Base-by-base conservation (phyloP, 108 stramenopile species). In the Hondaea fermentalgiana region DNA sequence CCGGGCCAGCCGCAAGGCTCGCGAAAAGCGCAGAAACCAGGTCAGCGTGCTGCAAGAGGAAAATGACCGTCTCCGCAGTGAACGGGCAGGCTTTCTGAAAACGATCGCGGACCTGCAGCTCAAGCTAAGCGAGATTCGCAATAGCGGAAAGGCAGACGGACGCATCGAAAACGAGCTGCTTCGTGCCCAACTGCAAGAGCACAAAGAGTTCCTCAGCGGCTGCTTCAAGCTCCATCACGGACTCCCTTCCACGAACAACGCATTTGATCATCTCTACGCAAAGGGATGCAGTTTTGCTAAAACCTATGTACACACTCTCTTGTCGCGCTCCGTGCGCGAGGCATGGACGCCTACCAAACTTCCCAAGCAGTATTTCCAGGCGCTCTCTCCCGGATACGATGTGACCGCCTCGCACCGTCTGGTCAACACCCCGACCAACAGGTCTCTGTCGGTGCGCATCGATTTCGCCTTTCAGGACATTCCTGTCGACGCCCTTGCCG, bases 181-280 rank as follows among this genome's bases (percentile, higher is more conserved):
- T 43, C 76, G 76, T 16, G 76, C 5, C 49, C 76, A 83, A 23
- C 76, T 83, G 3, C 49, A 53, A 47, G 76, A 83, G 76, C 76
- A 83, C 76, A 83, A 83, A 23, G 51, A 6, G 6, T 83, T 83
- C 49, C 76, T 83, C 76, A 47, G 76, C 51, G 76, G 23, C 49
- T 83, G 76, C 51, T 83, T 83, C 51, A 47, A 83, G 76, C 76
- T 83, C 10, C 76, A 83, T 12, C 76, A 83, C 28, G 76, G 76
- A 14, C 12, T 83, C 19, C 76, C 76, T 12, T 21, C 49, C 76
- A 8, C 76, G 19, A 4, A 12, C 51, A 53, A 53, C 4, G 51
- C 76, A 2, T 6, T 83, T 12, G 16, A 83, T 8, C 12, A 83
- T 45, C 51, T 83, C 25, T 23, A 83, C 76, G 51, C 45, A 23